These are phyloP conservation scores for Myxozyma kluyveri DNA, from an alignment of 805 yeast species.

Conservation along the genomic window DNA sequence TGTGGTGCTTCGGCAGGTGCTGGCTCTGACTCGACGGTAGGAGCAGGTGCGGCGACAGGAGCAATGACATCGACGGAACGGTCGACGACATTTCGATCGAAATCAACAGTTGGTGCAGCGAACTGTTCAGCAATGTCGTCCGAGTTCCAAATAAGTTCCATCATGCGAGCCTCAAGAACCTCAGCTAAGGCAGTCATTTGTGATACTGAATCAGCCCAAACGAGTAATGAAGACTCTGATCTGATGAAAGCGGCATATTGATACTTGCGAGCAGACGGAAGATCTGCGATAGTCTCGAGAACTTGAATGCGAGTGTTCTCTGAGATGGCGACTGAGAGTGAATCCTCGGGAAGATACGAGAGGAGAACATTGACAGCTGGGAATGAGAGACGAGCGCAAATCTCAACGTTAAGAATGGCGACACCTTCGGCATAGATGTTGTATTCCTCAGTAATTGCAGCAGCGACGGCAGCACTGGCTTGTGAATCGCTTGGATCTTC, in stretches of 20 bases:
- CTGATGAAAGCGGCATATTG: constrained; percentile 22
- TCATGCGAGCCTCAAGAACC: constrained; percentile 18
- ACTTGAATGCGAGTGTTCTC: constrained; percentile 24
- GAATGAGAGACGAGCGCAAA: constrained; percentile 14
- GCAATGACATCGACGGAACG: neutral
- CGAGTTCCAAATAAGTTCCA: constrained; percentile 23
- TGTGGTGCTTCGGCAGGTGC: no score
- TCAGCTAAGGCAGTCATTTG: constrained; percentile 9
- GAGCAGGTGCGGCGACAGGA: neutral
- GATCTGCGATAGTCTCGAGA: constrained; percentile 15
- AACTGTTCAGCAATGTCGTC: constrained; percentile 6
- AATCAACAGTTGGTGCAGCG: neutral
- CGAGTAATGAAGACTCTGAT: constrained; percentile 13
- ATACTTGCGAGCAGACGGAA: constrained; percentile 20
- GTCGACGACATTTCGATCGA: neutral
- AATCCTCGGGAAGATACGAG: constrained; percentile 10
- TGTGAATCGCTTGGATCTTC: constrained; percentile 16
- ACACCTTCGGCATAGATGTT: constrained; percentile 10
- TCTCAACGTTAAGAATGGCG: constrained; percentile 20
- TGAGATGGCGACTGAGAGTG: constrained; percentile 14
- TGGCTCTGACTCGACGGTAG: neutral
- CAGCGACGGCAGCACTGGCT: neutral
- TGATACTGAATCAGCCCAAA: constrained; percentile 23
- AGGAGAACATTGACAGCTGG: constrained; percentile 18
- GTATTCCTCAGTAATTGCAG: neutral